Base-by-base conservation (phyloP, 2,329 filamentous ascomycete species). In the Hypoxylon sp. region DNA sequence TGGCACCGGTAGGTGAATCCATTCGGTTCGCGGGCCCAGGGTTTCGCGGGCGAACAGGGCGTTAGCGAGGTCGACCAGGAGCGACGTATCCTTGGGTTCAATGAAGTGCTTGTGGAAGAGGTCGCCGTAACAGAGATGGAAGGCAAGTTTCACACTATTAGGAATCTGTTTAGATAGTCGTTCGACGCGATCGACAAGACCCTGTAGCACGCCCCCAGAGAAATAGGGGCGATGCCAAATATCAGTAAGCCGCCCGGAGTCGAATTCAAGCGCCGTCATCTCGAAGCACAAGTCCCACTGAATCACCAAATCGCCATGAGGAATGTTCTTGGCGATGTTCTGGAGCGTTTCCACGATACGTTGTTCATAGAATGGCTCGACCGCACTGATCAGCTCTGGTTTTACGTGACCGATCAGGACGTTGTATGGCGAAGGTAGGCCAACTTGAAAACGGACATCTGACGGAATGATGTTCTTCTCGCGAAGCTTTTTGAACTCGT, bases 1-100 rank as follows among this genome's bases (percentile, higher is more conserved):
- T n/a, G 62, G 62, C 25, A 64, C 62, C 7, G 62, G 62, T 25
- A 63, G n/a, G 45, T 64, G 61, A 54, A 64, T 60, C 61, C 61
- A 63, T 53, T 57, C 53, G 9, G 57, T 60, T 29, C 59, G 53
- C 25, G 44, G 8, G 31, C 44, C 41, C 11, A 64, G 13, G 29
- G 40, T 60, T 25, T 61, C 40, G 32, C 25, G 50, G 8, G 54
- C 57, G 11, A 64, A 53, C 19, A 64, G 44, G 17, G 62, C 55
- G 45, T 63, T 63, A 29, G 62, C 57, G 31, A 62, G 36, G 20
- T 48, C 32, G 16, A 61, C 52, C 20, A 61, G 23, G 15, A 62
- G 56, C 19, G 57, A 51, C 16, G 56, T 57, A 36, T 61, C 57
- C 19, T 48, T 19, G 12, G 60, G 60, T 29, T 64, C 59, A 13